Base-by-base conservation (phyloP, 164 flowering plant species). In the Litsea cubeba region DNA sequence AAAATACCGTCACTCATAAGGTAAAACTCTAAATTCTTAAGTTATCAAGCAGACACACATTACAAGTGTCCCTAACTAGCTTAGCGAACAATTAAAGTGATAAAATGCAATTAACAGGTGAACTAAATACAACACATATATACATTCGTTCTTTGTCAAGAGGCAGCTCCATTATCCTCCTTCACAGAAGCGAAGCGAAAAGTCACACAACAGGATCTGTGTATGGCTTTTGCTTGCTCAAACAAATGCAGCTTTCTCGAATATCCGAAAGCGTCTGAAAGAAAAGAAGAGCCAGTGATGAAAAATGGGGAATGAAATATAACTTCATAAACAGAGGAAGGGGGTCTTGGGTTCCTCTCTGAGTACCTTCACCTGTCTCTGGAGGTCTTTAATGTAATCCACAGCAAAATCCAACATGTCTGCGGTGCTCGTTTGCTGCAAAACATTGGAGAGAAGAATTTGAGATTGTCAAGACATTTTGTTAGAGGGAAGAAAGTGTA, bases 341-440 rank as follows among this genome's bases (percentile, higher is more conserved):
- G 60, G 60, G 60, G 60, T 18, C 7, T 54, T 54, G 60, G 60
- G 60, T 12, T 54, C 60, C n/a, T 54, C 46, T 11, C 26, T 54
- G 12, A 40, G 3, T 87, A 95, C 99, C 97, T 95, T 84, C 68
- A 87, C 87, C 74, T 95, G 87, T 62, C 81, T 78, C 76, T 95
- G 97, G 30, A 95, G 95, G 23, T 90, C 94, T 81, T 93, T 95
- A 8, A 95, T 92, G 83, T 95, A 91, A 5, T 93, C 98, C 26
- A 93, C 97, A 3, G 99, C 98, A 82, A 91, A 86, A 75, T 95
- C 98, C 77, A 95, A 73, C 99, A 95, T 95, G 81, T 93, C 99
- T 24, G 98, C 82, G 0, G 97, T 95, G 89, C 87, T 95, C 62
- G 97, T 93, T 93, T 95, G 99, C 98, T 94, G 92, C 30, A 24